These are phyloP conservation scores for Hyaloperonospora brassicae DNA, from an alignment of 352 stramenopile species.

Conservation along the genomic window DNA sequence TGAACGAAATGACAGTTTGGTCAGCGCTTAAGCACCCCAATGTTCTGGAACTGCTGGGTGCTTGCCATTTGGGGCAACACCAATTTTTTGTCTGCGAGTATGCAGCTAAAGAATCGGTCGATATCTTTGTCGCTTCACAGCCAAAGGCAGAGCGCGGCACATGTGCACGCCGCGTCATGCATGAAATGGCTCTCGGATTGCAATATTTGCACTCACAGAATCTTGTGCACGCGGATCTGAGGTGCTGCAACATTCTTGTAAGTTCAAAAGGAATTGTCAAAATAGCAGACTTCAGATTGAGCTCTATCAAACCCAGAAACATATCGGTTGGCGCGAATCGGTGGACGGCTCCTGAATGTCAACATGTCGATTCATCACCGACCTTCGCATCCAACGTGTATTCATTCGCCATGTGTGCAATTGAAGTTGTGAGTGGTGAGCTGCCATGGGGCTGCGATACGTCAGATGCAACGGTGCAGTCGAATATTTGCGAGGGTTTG, in stretches of 20 bases:
- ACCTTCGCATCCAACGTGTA: conserved; percentile 34
- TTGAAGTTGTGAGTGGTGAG: conserved; percentile 23
- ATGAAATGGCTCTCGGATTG: conserved; percentile 22
- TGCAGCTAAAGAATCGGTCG: conserved; percentile 18
- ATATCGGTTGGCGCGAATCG: background rate
- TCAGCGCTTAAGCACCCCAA: conserved; percentile 23
- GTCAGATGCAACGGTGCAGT: conserved; percentile 10
- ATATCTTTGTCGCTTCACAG: conserved; percentile 14
- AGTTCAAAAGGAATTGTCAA: conserved; percentile 15
- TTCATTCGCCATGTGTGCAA: conserved; percentile 31
- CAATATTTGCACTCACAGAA: conserved; percentile 25
- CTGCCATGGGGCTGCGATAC: conserved; percentile 20
- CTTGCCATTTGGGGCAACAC: conserved; percentile 18
- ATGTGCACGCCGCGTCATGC: conserved; percentile 15
- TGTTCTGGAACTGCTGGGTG: conserved; percentile 24
- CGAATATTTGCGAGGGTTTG: conserved; percentile 15
- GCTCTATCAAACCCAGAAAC: conserved; percentile 8
- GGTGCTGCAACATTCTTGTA: conserved; percentile 28
- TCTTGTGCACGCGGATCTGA: conserved; percentile 24
- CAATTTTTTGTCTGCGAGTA: conserved; percentile 22
- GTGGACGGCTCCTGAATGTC: conserved; percentile 29
- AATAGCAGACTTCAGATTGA: conserved; percentile 25
- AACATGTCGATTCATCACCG: conserved; percentile 8
- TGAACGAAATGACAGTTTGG: conserved; percentile 21
- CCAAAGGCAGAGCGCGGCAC: conserved; percentile 3